These are phyloP conservation scores for Nidula microcarpa DNA, from an alignment of 768 basidiomycete genomes.

Conservation along the genomic window DNA sequence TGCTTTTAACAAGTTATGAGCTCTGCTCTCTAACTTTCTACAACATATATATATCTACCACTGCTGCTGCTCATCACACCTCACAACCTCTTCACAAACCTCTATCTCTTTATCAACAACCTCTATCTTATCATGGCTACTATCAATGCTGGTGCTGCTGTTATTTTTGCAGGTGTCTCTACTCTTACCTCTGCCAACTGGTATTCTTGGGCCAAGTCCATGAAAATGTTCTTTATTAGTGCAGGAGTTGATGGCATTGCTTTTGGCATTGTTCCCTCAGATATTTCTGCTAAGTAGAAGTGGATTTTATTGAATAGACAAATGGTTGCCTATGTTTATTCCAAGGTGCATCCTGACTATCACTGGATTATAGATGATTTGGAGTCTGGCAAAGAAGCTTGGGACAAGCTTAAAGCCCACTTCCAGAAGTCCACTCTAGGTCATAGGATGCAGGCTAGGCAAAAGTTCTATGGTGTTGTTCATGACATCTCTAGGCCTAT, in stretches of 20 bases:
- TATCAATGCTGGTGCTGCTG: slow-evolving; percentile 3
- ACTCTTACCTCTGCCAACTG: slow-evolving; percentile 6
- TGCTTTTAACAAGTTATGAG: too few relatives aligned
- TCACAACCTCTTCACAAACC: too few relatives aligned
- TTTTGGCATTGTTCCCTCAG: slow-evolving; percentile 3
- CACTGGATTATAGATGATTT: slow-evolving; percentile 9
- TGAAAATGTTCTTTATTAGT: slow-evolving; percentile 8
- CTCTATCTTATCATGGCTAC: slow-evolving; percentile 1
- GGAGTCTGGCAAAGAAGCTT: slow-evolving; percentile 5
- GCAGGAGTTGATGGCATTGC: slow-evolving; percentile 6
- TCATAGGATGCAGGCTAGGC: slow-evolving; percentile 5
- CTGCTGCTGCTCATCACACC: too few relatives aligned
- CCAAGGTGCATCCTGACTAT: background rate
- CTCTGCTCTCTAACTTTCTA: too few relatives aligned
- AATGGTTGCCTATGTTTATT: slow-evolving; percentile 3
- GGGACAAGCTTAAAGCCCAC: slow-evolving; percentile 6
- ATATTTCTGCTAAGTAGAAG: background rate
- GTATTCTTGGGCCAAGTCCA: slow-evolving; percentile 4
- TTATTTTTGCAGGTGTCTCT: background rate
- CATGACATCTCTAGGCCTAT: slow-evolving; percentile 12
- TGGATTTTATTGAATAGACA: slow-evolving; percentile 3
- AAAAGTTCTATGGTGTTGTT: slow-evolving; percentile 6
- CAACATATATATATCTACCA: too few relatives aligned
- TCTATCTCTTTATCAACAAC: background rate
- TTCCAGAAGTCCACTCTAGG: slow-evolving; percentile 9